phyloP scores from a whole-genome alignment of 2,329 filamentous ascomycete species.

The Cercospora brassicicola region DNA sequence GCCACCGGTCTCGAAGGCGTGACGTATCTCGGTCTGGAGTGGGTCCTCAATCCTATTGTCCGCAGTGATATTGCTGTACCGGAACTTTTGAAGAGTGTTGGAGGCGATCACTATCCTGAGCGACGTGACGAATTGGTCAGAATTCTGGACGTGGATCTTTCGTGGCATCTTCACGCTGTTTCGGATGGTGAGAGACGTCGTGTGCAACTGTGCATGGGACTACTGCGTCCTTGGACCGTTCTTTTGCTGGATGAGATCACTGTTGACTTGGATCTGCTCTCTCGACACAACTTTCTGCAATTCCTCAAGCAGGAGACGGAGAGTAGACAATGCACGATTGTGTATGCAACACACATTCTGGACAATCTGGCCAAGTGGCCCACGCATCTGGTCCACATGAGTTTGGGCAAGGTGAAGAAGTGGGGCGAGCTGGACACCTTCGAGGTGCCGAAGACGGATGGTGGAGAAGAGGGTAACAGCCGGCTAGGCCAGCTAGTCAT shows the following conservation, averaged over 20 bases:
- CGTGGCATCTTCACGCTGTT: constrained; percentile 95
- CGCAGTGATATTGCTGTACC: constrained; percentile 90
- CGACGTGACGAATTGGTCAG: constrained; percentile 82
- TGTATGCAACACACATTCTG: constrained; percentile 96
- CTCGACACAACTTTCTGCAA: constrained; percentile 76
- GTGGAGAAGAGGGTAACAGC: constrained; percentile 67
- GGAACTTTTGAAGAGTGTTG: constrained; percentile 80
- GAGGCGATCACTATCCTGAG: constrained; percentile 77
- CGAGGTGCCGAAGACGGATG: constrained; percentile 56
- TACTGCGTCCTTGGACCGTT: constrained; percentile 87
- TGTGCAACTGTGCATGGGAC: constrained; percentile 94
- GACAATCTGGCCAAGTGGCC: constrained; percentile 95
- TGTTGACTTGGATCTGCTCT: constrained; percentile 88
- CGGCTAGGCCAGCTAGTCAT: constrained; percentile 84
- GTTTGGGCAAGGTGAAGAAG: constrained; percentile 81
- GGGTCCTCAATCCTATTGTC: constrained; percentile 96
- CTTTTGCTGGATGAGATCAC: constrained; percentile 94
- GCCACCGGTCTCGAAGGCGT: constrained; percentile 86
- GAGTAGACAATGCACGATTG: constrained; percentile 77
- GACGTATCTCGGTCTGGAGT: constrained; percentile 95
- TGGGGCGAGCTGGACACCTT: constrained; percentile 75
- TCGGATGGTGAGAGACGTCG: constrained; percentile 87
- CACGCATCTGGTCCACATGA: constrained; percentile 94
- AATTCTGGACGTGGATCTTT: constrained; percentile 87
- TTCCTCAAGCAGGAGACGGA: constrained; percentile 90